These are phyloP conservation scores for Aspergillus glaucus DNA, from an alignment of 2,329 filamentous ascomycete genomes.

Conservation along the genomic window DNA sequence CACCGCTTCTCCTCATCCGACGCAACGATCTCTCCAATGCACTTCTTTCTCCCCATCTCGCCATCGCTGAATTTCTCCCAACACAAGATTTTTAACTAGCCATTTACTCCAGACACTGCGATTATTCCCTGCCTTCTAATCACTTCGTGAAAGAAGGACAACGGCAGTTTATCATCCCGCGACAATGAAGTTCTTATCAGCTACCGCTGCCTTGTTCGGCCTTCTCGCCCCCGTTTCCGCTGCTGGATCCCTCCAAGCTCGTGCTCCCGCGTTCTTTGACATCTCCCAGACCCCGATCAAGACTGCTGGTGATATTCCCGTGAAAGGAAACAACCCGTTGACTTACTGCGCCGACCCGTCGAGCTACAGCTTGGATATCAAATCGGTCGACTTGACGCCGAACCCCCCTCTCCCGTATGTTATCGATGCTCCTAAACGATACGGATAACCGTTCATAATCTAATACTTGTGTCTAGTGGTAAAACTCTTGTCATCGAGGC, in stretches of 20 bases:
- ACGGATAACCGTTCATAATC: not conserved
- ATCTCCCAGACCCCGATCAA: slow-evolving; percentile 46
- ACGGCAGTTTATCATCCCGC: not conserved
- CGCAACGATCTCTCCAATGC: not conserved
- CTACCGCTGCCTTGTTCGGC: slow-evolving; percentile 33
- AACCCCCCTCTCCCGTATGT: slow-evolving; percentile 84
- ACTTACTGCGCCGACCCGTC: slow-evolving; percentile 66
- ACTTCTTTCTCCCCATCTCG: not conserved
- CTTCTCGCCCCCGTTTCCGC: slow-evolving; percentile 42
- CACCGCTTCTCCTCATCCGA: slow-evolving; percentile 5
- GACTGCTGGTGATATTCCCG: slow-evolving; percentile 52
- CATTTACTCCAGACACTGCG: not conserved
- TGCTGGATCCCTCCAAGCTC: slow-evolving; percentile 20
- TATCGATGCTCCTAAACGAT: not conserved
- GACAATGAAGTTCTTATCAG: slow-evolving; percentile 38
- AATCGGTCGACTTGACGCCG: slow-evolving; percentile 71
- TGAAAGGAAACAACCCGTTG: slow-evolving; percentile 81
- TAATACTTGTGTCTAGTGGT: slow-evolving; percentile 53
- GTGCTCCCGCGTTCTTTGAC: slow-evolving; percentile 44
- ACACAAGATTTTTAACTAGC: not conserved
- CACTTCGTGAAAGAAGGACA: not conserved
- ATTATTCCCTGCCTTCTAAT: not conserved
- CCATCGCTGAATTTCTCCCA: not conserved
- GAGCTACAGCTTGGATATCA: slow-evolving; percentile 66
- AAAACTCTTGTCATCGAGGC: slow-evolving; percentile 71